phyloP scores from a whole-genome alignment of 345 rosid species.

The Populus tremula region DNA sequence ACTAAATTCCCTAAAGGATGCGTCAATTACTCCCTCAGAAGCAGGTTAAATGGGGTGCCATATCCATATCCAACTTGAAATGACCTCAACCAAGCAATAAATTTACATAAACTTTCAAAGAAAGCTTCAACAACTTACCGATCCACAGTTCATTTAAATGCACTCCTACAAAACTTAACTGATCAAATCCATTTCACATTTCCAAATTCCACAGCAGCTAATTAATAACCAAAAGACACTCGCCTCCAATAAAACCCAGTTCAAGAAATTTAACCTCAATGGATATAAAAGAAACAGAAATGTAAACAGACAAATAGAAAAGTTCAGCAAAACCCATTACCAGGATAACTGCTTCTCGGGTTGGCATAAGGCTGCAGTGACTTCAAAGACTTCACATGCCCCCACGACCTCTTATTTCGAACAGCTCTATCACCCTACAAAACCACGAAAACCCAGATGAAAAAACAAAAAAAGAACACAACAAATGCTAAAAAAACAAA shows the following conservation, averaged over 20 bases:
- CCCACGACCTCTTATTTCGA: constrained; percentile 74
- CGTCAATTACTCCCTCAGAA: background rate
- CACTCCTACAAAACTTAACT: background rate
- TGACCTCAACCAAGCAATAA: background rate
- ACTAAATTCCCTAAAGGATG: background rate
- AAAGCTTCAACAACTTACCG: background rate
- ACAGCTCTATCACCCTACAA: constrained; percentile 37
- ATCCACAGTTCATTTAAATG: background rate
- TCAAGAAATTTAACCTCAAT: background rate
- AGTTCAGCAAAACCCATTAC: constrained; percentile 40
- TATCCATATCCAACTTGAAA: background rate
- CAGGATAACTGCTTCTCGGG: constrained; percentile 71
- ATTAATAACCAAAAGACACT: background rate
- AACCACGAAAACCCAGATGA: constrained; percentile 9
- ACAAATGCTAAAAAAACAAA: background rate
- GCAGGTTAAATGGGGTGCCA: background rate
- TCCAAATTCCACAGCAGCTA: background rate
- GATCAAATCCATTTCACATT: background rate
- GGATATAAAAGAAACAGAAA: background rate
- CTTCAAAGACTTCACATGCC: constrained; percentile 61
- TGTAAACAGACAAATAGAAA: background rate
- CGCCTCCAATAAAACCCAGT: background rate
- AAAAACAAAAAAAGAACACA: constrained; percentile 1
- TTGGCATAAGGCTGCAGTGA: constrained; percentile 90
- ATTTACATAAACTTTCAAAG: background rate